Conservation (phyloP, 1,284 basidiomycete species). For the Bjerkandera adusta region DNA sequence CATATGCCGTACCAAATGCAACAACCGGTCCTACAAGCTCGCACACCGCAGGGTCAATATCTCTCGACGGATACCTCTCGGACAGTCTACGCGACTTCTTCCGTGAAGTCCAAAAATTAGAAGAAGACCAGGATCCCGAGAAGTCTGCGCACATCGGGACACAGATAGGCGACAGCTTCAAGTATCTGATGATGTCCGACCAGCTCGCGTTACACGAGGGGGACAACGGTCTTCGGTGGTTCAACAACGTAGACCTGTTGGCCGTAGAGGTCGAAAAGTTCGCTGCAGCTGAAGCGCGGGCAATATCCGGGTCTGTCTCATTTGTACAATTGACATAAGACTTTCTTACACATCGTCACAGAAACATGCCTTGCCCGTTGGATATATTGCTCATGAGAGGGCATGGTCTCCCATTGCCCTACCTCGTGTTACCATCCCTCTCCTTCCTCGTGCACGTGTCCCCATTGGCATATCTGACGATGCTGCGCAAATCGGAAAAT, state of each 20-base stretch:
- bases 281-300: conserved; percentile 51
- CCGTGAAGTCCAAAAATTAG: conserved; percentile 56
- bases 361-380: conserved; percentile 43
- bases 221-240: conserved; percentile 70
- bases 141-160: conserved; percentile 47
- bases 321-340: neutral
- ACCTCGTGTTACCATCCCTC: conserved; percentile 61
- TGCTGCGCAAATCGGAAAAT: conserved; percentile 41
- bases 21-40: conserved; percentile 28
- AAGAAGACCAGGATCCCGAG: conserved; percentile 46
- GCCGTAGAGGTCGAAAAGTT: conserved; percentile 47
- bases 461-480: conserved; percentile 61
- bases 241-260: conserved; percentile 58
- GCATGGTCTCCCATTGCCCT: conserved; percentile 66
- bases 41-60: conserved; percentile 46
- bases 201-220: conserved; percentile 56
- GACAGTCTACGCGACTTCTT: conserved; percentile 54
- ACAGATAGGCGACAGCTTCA: conserved; percentile 52
- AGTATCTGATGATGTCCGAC: conserved; percentile 71
- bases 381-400: conserved; percentile 65
- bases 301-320: conserved; percentile 37
- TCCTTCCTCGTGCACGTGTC: conserved; percentile 72
- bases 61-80: conserved; percentile 61
- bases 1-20: conserved; percentile 61
- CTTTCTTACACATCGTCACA: neutral